Evolutionary conservation across 2,329 filamentous ascomycete genomes (phyloP).

Genomic region (Bretziella fagacearum): DNA sequence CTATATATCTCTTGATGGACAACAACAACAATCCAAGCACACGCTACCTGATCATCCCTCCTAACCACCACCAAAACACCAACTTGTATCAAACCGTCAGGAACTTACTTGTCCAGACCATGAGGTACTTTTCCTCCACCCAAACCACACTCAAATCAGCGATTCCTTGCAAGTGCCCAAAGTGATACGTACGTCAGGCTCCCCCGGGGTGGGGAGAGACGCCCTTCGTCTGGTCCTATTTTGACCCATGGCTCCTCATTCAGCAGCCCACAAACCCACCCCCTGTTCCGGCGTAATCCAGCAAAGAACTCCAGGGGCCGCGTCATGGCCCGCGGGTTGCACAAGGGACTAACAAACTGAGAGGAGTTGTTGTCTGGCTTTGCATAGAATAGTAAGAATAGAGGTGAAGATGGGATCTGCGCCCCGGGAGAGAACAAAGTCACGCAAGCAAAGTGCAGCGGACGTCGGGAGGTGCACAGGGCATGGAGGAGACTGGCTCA

Average conservation of each 20-base stretch:
- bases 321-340: not conserved
- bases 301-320: not conserved
- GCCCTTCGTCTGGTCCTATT: slow-evolving; percentile 1
- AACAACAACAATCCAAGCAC: not conserved
- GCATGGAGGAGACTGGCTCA: not conserved
- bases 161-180: too few species aligned
- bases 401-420: not conserved
- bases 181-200: not conserved
- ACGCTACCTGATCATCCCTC: not conserved
- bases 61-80: not conserved
- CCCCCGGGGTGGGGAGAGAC: not conserved
- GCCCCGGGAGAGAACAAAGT: not conserved
- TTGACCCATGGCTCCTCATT: not conserved
- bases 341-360: not conserved
- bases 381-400: too few species aligned
- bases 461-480: not conserved
- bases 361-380: too few species aligned
- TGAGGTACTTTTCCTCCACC: not conserved
- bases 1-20: not conserved
- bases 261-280: not conserved
- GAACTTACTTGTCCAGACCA: not conserved
- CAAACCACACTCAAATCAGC: too few species aligned
- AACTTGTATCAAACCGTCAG: not conserved
- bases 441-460: not conserved
- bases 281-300: not conserved